Base-by-base conservation (phyloP, 2,329 filamentous ascomycete species). In the Pyricularia sp. region DNA sequence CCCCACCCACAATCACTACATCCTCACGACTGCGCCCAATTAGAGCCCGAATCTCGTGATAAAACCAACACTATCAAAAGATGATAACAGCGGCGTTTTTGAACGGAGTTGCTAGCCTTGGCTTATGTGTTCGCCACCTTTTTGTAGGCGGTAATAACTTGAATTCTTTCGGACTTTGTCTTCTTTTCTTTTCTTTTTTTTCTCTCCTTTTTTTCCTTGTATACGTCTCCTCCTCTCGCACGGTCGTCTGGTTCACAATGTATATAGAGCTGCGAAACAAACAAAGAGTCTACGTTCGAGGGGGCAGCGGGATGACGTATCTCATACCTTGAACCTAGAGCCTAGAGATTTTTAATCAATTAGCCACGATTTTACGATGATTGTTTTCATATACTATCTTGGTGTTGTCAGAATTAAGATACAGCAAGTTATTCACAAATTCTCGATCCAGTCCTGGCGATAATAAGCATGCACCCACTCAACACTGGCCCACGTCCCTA, bases 231-330 rank as follows among this genome's bases (percentile, higher is more conserved):
- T 61, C 58, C 58, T 61, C 25, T 61, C 58, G 58, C 58, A 26
- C n/a, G 17, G 26, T 61, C 23, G n/a, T 61, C 23, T 61, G 58
- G 58, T 61, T 26, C 58, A 61, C 58, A 61, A 61, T 61, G 58
- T 61, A 61, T n/a, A 61, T 61, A 61, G 58, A 61, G 58, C 58
- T 61, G 58, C 58, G 11, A 23, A 61, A 25, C 10, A 61, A 58
- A n/a, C 10, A 23, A 59, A 25, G 58, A 61, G 23, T 61, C 58
- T 61, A 17, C 23, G n/a, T 61, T 61, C 58, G 25, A 61, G n/a
- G n/a, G 58, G 58, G 58, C 58, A 61, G 58, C 58, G 58, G 58
- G 58, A 61, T 61, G 58, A 61, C 58, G 58, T 61, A 26, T 61
- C 58, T 61, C 58, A 61, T 61, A 61, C 58, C 58, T 61, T 61